These are phyloP conservation scores for slime mould (Dictyostelium discoideum) DNA, from an alignment of 78 protist genomes.

Conservation along the genomic window DNA sequence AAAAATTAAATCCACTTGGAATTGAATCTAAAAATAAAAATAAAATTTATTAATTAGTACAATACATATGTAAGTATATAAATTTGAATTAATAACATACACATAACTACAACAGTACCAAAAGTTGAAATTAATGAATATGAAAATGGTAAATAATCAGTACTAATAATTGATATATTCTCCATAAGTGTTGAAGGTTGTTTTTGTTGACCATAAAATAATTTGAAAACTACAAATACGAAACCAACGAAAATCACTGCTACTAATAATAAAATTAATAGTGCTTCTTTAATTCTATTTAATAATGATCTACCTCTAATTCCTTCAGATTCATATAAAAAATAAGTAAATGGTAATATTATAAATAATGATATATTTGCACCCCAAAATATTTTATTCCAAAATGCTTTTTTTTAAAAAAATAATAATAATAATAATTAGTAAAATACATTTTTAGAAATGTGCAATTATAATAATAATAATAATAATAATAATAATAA, in stretches of 20 bases:
- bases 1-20: slow-evolving; percentile 68
- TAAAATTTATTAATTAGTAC: not conserved
- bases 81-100: slow-evolving; percentile 10
- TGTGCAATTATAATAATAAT: not conserved
- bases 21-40: slow-evolving; percentile 23
- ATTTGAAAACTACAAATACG: slow-evolving; percentile 34
- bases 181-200: not conserved
- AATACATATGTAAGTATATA: not conserved
- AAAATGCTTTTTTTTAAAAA: slow-evolving; percentile 30
- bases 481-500: not conserved
- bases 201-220: slow-evolving; percentile 34
- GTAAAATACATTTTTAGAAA: not conserved
- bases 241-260: slow-evolving; percentile 36
- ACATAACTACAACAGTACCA: slow-evolving; percentile 50
- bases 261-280: slow-evolving; percentile 20
- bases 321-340: slow-evolving; percentile 59
- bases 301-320: slow-evolving; percentile 36
- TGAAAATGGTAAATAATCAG: slow-evolving; percentile 70
- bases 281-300: slow-evolving; percentile 31
- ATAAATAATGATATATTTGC: slow-evolving; percentile 73
- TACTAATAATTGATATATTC: not conserved
- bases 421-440: not conserved
- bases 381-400: slow-evolving; percentile 80
- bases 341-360: slow-evolving; percentile 68
- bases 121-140: slow-evolving; percentile 56